Base-by-base conservation (phyloP, 2,329 filamentous ascomycete genomes). In the Paracorniculantispora psalliotae region DNA sequence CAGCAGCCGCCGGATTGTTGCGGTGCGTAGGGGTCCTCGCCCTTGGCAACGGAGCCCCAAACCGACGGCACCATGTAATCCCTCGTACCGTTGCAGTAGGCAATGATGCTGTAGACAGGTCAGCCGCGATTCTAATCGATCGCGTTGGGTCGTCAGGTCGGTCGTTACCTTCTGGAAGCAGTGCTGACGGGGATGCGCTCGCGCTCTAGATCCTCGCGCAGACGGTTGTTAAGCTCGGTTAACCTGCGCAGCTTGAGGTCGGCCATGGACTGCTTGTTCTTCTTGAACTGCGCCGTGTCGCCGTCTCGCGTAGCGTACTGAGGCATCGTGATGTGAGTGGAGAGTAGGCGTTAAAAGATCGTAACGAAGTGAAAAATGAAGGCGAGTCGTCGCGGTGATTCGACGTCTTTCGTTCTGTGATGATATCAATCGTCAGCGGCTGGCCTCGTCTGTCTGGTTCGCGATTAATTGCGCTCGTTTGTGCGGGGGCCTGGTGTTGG, bases 211-310 rank as follows among this genome's bases (percentile, higher is more conserved):
- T 99, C 94, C 77, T 99, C 94, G 70, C 92, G 90, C 74, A 99
- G 80, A 68, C 94, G 89, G 76, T 91, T 91, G 82, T 97, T 99
- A 70, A 99, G 85, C 80, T 99, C 94, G 62, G 92, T 97, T 76
- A 99, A 82, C 65, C 94, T 89, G 70, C 94, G 88, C 70, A 97
- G 86, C 83, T 99, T 99, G 65, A 99, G 85, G 75, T 99, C 94
- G 67, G 93, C 93, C 91, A 99, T 97, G 73, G 91, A 96, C 80
- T 97, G 94, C 82, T 97, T 97, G 81, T 96, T 97, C 81, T 92
- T 96, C 83, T 84, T 86, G 68, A 86, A 84, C 73, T 87, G 84
- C 69, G 82, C 83, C 73, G 84, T 83, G 72, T 88, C 85, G 75
- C 83, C 83, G 71, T 88, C 85, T 68, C 85, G 82, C 51, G 84